These are phyloP conservation scores for Wilcoxina mikolae DNA, from an alignment of 495 filamentous ascomycete species.

Conservation along the genomic window DNA sequence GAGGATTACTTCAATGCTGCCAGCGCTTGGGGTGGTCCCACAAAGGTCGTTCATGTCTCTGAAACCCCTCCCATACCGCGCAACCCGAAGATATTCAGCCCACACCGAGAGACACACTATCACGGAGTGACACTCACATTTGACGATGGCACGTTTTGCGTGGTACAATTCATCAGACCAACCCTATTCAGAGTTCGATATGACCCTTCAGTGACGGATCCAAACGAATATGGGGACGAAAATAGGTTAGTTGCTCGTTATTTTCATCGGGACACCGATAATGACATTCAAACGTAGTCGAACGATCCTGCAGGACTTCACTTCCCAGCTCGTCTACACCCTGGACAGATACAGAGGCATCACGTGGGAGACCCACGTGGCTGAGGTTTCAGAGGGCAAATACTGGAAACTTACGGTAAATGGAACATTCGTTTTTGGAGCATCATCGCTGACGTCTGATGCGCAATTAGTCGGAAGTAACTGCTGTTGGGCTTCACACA, in stretches of 20 bases:
- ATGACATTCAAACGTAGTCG: constrained; percentile 7
- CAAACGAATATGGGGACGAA: constrained; percentile 11
- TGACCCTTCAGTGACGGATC: constrained; percentile 4
- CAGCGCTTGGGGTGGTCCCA: constrained; percentile 10
- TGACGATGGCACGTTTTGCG: constrained; percentile 6
- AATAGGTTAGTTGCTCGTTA: constrained; percentile 12
- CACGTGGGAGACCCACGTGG: background rate
- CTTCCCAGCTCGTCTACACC: constrained; percentile 2
- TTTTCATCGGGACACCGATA: background rate
- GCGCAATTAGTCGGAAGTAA: background rate
- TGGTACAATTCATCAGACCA: constrained; percentile 20
- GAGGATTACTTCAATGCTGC: constrained; percentile 12
- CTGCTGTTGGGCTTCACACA: background rate
- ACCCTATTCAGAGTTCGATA: constrained; percentile 18
- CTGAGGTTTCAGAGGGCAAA: background rate
- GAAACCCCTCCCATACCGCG: background rate
- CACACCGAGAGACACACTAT: background rate
- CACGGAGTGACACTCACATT: constrained; percentile 7
- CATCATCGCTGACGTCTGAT: background rate
- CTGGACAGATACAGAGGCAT: constrained; percentile 2
- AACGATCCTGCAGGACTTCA: constrained; percentile 6
- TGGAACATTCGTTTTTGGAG: background rate
- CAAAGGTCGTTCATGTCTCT: constrained; percentile 1
- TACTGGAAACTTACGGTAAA: background rate
- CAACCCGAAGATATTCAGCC: background rate